A percentile compares a stretch with the other conserved stretches of the same genome.
Conservation (phyloP, 1,284 basidiomycete species). For the Ustilago trichophora region DNA sequence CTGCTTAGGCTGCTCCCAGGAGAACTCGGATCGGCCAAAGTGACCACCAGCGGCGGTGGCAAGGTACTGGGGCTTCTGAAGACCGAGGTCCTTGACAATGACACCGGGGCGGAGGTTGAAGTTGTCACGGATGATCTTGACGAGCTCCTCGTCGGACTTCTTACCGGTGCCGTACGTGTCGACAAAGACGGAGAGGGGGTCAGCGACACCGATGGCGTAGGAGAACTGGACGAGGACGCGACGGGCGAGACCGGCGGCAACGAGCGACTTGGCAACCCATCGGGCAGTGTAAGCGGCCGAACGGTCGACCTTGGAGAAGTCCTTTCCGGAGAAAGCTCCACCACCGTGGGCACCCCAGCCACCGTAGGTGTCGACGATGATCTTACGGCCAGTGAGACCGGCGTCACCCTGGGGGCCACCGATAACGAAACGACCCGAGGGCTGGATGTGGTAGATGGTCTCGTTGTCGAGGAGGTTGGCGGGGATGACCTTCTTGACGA, state of each 20-base stretch:
- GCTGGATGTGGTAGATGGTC: slow-evolving; percentile 99
- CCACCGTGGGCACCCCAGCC: slow-evolving; percentile 99
- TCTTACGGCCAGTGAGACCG: slow-evolving; percentile 98
- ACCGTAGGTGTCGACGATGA: slow-evolving; percentile 89
- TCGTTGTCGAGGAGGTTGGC: slow-evolving; percentile 87
- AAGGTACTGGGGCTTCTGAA: slow-evolving; percentile 93
- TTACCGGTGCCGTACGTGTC: slow-evolving; percentile 97
- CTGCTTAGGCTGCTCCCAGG: slow-evolving; percentile 95
- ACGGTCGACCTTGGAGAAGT: slow-evolving; percentile 98
- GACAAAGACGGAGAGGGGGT: slow-evolving; percentile 96
- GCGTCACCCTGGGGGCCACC: slow-evolving; percentile 99
- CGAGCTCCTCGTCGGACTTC: slow-evolving; percentile 85
- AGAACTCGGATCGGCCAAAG: slow-evolving; percentile 74
- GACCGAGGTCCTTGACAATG: slow-evolving; percentile 70
- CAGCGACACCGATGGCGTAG: slow-evolving; percentile 99
- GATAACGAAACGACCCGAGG: slow-evolving; percentile 98
- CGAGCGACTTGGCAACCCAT: slow-evolving; percentile 86
- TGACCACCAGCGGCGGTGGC: slow-evolving; percentile 97
- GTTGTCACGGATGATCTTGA: slow-evolving; percentile 89
- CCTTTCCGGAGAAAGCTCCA: slow-evolving; percentile 99
- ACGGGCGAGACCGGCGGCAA: slow-evolving; percentile 89
- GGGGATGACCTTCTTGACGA: slow-evolving; percentile 94
- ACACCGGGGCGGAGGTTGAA: slow-evolving; percentile 70
- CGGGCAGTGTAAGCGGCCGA: slow-evolving; percentile 98
- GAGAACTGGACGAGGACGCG: slow-evolving; percentile 95